Evolutionary conservation across 306 rosid species (phyloP).

Genomic region (Alnus rubra): DNA sequence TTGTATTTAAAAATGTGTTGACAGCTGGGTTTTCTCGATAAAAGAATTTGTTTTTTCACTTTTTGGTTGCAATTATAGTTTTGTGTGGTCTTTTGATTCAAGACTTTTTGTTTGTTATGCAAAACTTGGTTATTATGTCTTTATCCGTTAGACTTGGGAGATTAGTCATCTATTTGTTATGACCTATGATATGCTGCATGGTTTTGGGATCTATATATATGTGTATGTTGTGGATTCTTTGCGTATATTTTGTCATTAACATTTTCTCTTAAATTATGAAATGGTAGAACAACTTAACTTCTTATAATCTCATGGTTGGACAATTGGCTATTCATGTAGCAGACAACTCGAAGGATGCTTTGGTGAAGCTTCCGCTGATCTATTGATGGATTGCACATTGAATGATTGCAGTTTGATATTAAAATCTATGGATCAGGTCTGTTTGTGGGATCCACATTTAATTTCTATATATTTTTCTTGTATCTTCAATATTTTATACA

Average conservation of each 20-base stretch:
- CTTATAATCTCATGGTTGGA: slow-evolving; percentile 21
- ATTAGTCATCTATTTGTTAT: not conserved
- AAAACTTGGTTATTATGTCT: not conserved
- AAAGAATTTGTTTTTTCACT: not conserved
- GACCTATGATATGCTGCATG: not conserved
- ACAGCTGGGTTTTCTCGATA: not conserved
- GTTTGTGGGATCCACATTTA: slow-evolving; percentile 20
- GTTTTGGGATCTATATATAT: not conserved
- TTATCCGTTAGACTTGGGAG: not conserved
- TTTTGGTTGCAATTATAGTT: not conserved
- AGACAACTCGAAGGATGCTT: slow-evolving; percentile 46
- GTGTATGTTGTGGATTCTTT: not conserved
- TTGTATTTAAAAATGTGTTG: too few relatives aligned
- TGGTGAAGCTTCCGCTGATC: slow-evolving; percentile 63
- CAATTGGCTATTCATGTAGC: slow-evolving; percentile 38
- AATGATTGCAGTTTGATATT: slow-evolving; percentile 78
- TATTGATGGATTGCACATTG: slow-evolving; percentile 86
- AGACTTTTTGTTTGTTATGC: not conserved
- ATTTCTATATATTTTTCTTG: slow-evolving; percentile 9
- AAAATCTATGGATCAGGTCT: slow-evolving; percentile 74
- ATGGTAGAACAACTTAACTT: slow-evolving; percentile 13
- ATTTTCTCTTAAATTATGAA: slow-evolving; percentile 15
- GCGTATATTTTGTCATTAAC: not conserved
- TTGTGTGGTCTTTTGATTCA: not conserved
- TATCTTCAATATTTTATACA: slow-evolving; percentile 3